A percentile compares a stretch with the other conserved stretches of the same genome.
phyloP scores from a whole-genome alignment of 78 protist species.

The Bodo saltans region DNA sequence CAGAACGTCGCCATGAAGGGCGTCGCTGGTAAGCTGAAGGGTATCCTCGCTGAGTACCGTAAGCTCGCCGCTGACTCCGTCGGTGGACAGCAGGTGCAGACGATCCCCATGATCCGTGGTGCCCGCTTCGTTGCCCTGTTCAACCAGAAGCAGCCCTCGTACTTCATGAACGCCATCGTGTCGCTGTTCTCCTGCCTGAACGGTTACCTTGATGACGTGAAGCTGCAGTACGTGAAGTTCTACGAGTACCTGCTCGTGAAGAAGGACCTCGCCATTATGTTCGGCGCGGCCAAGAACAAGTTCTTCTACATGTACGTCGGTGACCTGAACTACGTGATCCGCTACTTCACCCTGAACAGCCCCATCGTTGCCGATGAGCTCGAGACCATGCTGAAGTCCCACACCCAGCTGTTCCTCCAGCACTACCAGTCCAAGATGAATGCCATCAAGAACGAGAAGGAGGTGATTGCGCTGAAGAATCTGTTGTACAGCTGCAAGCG shows the following conservation, averaged over 20 bases:
- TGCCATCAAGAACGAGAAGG: constrained; percentile 27
- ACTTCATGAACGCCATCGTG: constrained; percentile 47
- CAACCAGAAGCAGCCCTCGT: constrained; percentile 57
- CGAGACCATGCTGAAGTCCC: constrained; percentile 18
- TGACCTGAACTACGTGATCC: constrained; percentile 24
- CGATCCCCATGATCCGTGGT: constrained; percentile 54
- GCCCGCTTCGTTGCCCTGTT: constrained; percentile 48
- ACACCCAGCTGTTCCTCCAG: constrained; percentile 22
- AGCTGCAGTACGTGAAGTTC: constrained; percentile 28
- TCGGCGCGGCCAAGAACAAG: constrained; percentile 26
- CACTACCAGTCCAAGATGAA: constrained; percentile 32
- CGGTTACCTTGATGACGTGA: constrained; percentile 60
- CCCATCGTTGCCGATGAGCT: neutral
- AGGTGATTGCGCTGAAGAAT: constrained; percentile 17
- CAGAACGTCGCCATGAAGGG: constrained; percentile 67
- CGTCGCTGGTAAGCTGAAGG: constrained; percentile 66
- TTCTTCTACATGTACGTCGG: constrained; percentile 34
- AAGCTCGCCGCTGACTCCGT: constrained; percentile 79
- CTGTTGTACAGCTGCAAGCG: constrained; percentile 27
- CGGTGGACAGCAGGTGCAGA: constrained; percentile 70
- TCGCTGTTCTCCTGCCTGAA: constrained; percentile 58
- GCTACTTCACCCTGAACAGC: constrained; percentile 7
- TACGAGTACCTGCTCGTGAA: constrained; percentile 8
- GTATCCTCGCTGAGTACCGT: constrained; percentile 73
- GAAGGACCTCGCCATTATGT: constrained; percentile 23